phyloP scores from a whole-genome alignment of 352 stramenopile species.

The Pythium diclinum region DNA sequence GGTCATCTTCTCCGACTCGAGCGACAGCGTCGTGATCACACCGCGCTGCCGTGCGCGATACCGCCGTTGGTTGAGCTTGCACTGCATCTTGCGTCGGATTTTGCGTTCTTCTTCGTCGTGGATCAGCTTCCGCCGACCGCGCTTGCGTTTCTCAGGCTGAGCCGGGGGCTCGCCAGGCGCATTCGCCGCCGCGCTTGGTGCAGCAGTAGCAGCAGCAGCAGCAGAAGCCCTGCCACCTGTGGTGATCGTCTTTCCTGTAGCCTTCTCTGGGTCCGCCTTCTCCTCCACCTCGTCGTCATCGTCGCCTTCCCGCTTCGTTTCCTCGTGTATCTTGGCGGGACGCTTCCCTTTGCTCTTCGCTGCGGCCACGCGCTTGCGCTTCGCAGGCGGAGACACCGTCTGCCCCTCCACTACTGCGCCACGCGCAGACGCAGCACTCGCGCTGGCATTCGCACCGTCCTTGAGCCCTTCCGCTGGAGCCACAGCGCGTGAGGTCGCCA shows the following conservation, averaged over 20 bases:
- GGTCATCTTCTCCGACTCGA: constrained; percentile 51
- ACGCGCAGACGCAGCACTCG: background rate
- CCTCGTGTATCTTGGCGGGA: background rate
- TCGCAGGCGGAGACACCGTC: background rate
- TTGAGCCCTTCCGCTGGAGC: background rate
- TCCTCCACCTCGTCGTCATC: constrained; percentile 1
- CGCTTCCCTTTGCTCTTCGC: background rate
- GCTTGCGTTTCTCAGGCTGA: constrained; percentile 27
- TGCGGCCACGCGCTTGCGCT: constrained; percentile 1
- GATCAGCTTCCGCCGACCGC: constrained; percentile 48
- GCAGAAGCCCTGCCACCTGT: background rate
- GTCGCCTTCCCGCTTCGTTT: background rate
- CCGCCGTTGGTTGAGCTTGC: constrained; percentile 68
- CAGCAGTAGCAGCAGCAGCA: background rate
- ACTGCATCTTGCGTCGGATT: constrained; percentile 62
- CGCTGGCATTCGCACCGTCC: background rate
- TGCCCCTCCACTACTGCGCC: background rate
- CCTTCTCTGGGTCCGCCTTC: background rate
- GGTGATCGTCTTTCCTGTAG: too few relatives aligned
- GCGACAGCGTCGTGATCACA: constrained; percentile 56
- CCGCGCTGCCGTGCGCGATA: constrained; percentile 63
- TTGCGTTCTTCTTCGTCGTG: constrained; percentile 66
- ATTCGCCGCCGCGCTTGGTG: too few relatives aligned
- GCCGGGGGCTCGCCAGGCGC: background rate
- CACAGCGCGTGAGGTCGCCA: background rate